Evolutionary conservation across 2,329 filamentous ascomycete genomes (phyloP), one percentile per base, ranked within the genome.

Genomic region (Penicillium italicum): DNA sequence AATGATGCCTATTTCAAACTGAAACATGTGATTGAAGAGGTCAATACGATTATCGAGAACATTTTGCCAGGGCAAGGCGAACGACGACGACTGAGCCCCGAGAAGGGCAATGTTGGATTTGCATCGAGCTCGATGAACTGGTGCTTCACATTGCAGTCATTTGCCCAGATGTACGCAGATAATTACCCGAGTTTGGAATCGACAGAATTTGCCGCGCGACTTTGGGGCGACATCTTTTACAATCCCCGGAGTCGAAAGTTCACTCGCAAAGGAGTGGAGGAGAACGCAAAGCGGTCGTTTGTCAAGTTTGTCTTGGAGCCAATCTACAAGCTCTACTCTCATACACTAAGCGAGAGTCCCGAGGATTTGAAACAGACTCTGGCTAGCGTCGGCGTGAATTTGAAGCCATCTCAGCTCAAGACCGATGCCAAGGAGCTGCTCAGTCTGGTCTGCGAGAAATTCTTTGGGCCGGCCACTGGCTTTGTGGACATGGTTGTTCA

Each of bases 1-100:
- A 90, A 87, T 62, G 94, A 99, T 71, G 94, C 94, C 12, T 99
- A 99, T 77, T 97, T 97, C 81, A 99, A 99, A 80, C 80, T 99
- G 52, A 97, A 97, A 77, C 92, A 97, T 72, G 91, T 97, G n/a
- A 85, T 99, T 50, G 94, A 99, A 74, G 91, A 97, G 74, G 92
- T 99, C 74, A 99, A 99, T 76, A 96, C 91, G 1, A 80, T 94
- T 64, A 97, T 99, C 67, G 90, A 96, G 70, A 91, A 89, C 70
- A 88, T 89, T 3, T 80, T 91, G 28, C 93, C 94, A 4, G 88
- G 90, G 2, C 84, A 85, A 65, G 91, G 92, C 28, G 90, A 90
- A 67, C 85, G 83, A 58, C 85, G 85, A 74, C 85, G 94, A 61
- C 76, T 99, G 60, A 97, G 93, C 64, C 94, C 94, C 0, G 94